Base-by-base conservation (phyloP, 2,329 filamentous ascomycete genomes). In the Fusarium algeriense region DNA sequence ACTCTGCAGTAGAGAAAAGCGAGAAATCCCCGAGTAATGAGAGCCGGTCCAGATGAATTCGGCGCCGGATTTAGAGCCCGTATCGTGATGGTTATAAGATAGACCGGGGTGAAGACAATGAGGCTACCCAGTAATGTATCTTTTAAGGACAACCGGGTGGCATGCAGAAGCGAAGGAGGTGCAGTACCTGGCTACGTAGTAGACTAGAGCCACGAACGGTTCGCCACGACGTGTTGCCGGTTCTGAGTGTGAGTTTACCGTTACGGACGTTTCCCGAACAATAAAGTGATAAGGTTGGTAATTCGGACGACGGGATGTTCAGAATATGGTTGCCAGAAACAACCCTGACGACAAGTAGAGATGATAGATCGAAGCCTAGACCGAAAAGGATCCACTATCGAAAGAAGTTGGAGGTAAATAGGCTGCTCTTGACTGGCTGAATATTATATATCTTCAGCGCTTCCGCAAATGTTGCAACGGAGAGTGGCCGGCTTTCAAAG, bases 231-330 rank as follows among this genome's bases (percentile, higher is more conserved):
- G 63, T 46, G 59, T 57, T 28, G 45, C 68, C 67, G 67, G 62
- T 48, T 46, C 62, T 70, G 66, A 58, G 53, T 58, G 57, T 54
- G 44, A 34, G 53, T 35, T 50, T 67, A 54, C 62, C 62, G 45
- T 69, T 59, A 72, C 74, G 72, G 74, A 73, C 50, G 73, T 64
- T 67, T 67, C 64, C 74, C 74, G 73, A 76, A 60, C 44, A 64
- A 52, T 28, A 59, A 48, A 59, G 54, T 57, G 55, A 43, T 58
- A 49, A 68, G 52, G 41, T 34, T 71, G 58, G 58, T 53, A 41
- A 46, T 63, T 76, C 75, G 77, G 76, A 70, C 75, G 75, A 77
- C 75, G 49, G 75, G 75, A 78, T 76, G 76, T 74, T 67, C 48
- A 69, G 55, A 63, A 63, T 64, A 59, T 60, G 62, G 64, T 60